Conservation (phyloP, 2,329 filamentous ascomycete genomes). For the Colletotrichum lupini region DNA sequence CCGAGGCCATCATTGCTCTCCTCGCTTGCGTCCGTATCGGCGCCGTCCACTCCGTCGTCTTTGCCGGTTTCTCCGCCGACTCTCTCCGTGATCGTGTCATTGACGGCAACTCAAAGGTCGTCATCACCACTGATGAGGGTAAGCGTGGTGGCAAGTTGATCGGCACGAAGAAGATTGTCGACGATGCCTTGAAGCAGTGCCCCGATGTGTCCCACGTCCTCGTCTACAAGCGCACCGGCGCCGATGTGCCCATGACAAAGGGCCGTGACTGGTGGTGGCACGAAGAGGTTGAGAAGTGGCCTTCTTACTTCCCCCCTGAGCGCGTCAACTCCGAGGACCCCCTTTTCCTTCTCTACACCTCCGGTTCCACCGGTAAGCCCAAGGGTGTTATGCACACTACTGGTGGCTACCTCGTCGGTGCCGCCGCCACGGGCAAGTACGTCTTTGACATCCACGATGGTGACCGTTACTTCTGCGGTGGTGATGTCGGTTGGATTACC, state of each 20-base stretch:
- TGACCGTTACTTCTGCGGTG: constrained; percentile 96
- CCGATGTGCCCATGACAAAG: constrained; percentile 89
- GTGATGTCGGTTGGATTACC: constrained; percentile 99
- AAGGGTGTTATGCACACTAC: constrained; percentile 99
- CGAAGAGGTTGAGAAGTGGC: constrained; percentile 97
- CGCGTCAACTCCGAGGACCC: constrained; percentile 93
- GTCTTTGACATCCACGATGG: constrained; percentile 97
- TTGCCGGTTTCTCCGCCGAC: constrained; percentile 96
- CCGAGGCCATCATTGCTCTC: constrained; percentile 91
- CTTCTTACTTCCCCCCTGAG: constrained; percentile 90
- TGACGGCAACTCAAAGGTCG: constrained; percentile 89
- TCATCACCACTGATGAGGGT: constrained; percentile 97
- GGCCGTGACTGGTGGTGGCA: constrained; percentile 98
- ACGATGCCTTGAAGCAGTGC: constrained; percentile 96
- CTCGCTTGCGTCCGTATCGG: constrained; percentile 93
- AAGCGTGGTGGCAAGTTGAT: constrained; percentile 98
- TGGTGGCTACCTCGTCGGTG: constrained; percentile 92
- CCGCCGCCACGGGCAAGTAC: constrained; percentile 95
- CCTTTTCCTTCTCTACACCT: constrained; percentile 97
- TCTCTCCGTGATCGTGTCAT: constrained; percentile 95
- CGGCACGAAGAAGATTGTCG: constrained; percentile 98
- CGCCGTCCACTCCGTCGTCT: constrained; percentile 96
- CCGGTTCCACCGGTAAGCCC: constrained; percentile 96
- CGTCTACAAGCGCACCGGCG: constrained; percentile 94
- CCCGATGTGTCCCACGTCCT: constrained; percentile 86